Conservation (phyloP, 148 eudicot species). For the Cornus kousa region DNA sequence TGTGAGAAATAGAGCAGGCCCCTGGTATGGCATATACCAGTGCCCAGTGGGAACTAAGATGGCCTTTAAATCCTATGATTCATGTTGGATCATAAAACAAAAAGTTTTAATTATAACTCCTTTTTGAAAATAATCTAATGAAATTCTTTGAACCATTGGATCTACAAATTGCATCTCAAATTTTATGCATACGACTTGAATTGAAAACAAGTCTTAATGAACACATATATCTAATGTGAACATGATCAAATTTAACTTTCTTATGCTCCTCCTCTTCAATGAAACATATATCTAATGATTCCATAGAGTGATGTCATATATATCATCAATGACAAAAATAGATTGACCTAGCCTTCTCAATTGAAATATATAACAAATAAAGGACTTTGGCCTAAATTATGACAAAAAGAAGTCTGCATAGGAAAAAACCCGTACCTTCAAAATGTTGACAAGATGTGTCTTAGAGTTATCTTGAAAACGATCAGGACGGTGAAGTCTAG, state of each 20-base stretch:
- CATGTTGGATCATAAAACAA: neutral
- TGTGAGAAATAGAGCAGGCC: slow-evolving; percentile 4
- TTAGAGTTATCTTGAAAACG: slow-evolving; percentile 63
- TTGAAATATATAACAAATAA: neutral
- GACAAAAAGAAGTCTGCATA: neutral
- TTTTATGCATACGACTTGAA: neutral
- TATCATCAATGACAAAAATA: neutral
- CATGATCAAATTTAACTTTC: neutral
- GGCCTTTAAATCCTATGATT: neutral
- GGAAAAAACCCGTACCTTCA: slow-evolving; percentile 44
- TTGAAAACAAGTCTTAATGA: neutral
- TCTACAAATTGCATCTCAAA: slow-evolving; percentile 2
- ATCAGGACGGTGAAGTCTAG: slow-evolving; percentile 53
- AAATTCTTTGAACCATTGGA: neutral
- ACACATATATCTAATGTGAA: too few relatives aligned
- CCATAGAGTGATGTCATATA: neutral
- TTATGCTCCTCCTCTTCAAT: neutral
- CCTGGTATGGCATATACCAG: neutral
- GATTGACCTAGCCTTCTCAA: neutral
- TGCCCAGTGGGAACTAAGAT: neutral
- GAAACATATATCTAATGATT: neutral
- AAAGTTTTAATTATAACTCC: neutral
- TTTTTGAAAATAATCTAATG: neutral
- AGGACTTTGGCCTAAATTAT: neutral
- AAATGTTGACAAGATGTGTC: slow-evolving; percentile 48